These are phyloP conservation scores for Colletotrichum sp. DNA, from an alignment of 2,329 filamentous ascomycete species.

Conservation along the genomic window DNA sequence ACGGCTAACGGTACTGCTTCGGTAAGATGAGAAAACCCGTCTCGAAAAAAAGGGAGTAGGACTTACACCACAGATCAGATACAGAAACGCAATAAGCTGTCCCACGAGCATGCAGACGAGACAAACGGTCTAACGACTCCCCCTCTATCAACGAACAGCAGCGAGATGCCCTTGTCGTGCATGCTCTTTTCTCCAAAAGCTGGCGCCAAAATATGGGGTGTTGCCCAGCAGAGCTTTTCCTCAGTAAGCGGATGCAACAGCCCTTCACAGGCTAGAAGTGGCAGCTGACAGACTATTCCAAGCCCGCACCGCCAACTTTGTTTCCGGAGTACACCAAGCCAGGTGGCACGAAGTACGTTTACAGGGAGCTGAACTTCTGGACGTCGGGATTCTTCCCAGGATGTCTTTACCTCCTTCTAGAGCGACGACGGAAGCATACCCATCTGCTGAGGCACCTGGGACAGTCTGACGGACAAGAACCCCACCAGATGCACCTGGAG, in stretches of 20 bases:
- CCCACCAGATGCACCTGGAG: slow-evolving; percentile 31
- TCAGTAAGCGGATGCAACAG: neutral
- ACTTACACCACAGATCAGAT: too few relatives aligned
- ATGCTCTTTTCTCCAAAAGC: slow-evolving; percentile 2
- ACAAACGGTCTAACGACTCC: neutral
- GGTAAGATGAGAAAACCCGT: neutral
- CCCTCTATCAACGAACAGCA: neutral
- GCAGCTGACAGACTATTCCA: neutral
- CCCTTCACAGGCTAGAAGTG: neutral
- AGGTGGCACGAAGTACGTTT: slow-evolving; percentile 39
- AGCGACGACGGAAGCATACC: slow-evolving; percentile 33
- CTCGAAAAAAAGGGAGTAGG: rapidly evolving
- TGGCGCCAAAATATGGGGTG: slow-evolving; percentile 16
- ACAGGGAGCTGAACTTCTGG: slow-evolving; percentile 48
- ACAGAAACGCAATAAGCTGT: neutral
- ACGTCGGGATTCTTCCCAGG: slow-evolving; percentile 55
- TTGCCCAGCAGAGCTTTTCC: slow-evolving; percentile 10
- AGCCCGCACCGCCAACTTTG: slow-evolving; percentile 22
- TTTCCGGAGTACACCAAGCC: slow-evolving; percentile 44
- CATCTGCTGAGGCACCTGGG: neutral
- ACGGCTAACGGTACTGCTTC: neutral
- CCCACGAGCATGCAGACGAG: neutral
- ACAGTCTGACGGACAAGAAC: slow-evolving; percentile 1
- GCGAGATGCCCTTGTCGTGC: neutral
- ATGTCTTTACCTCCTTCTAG: slow-evolving; percentile 44